Evolutionary conservation across 345 rosid species (phyloP), one percentile per base, ranked within the genome.

Genomic region (Rhizophora apiculata): DNA sequence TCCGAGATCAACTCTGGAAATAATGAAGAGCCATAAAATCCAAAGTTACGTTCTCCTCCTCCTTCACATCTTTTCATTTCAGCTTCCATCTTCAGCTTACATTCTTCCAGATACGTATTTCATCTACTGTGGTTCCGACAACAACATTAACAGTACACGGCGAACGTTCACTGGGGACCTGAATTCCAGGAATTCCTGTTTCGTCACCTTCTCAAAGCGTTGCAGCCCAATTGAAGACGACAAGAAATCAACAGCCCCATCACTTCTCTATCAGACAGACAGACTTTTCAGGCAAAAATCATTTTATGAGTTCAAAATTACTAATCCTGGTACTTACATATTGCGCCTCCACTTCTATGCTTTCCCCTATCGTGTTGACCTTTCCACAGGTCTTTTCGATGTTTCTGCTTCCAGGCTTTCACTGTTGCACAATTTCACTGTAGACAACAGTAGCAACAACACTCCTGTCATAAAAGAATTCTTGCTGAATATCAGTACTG

Each of bases 101-200:
- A 56, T 78, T 66, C 81, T n/a, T 32, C 86, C 87, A 0, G 73
- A 67, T 5, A 65, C 73, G 76, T 83, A 72, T 68, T 85, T 82
- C 85, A 39, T 86, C 79, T 83, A 80, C 77, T 86, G 88, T 69
- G 89, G 94, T 2, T 85, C 88, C 21, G 51, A 71, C 26, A 46
- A 63, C 34, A 10, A 31, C 51, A 37, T 63, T 6, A 43, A n/a
- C 6, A 32, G 62, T 19, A 26, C 57, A 6, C 0, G 4, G 1
- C 69, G 62, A 59, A 71, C 5, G 43, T 85, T 83, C 67, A 6
- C 61, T 10, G 88, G 86, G 24, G 93, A 85, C 61, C 48, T 58
- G 53, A 49, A 20, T 60, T 52, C 68, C 22, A 15, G 20, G 19
- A 46, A 29, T 51, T 74, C 76, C 0, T n/a, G 46, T 69, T 76